Base-by-base conservation (phyloP, 2,329 filamentous ascomycete genomes). In the Cordyceps cicadae region DNA sequence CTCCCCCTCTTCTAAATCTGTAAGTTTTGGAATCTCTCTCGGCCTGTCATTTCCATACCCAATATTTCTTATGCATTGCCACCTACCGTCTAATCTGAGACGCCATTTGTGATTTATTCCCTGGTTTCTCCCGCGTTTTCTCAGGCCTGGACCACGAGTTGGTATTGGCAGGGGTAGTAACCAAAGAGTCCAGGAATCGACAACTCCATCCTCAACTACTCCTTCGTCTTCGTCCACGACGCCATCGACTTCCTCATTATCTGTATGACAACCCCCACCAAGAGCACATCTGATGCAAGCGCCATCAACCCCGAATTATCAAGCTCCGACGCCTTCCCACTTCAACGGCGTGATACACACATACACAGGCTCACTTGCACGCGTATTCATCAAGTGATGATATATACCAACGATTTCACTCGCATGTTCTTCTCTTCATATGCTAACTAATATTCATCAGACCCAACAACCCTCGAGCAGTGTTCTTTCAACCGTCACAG, bases 401-500 rank as follows among this genome's bases (percentile, higher is more conserved):
- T 24, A 41, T 19, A 26, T 26, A 3, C 17, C 21, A 34, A 53
- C 29, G 29, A 17, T 29, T 21, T 21, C n/a, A n/a, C 9, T 3
- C 21, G 5, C 15, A 7, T n/a, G 49, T 34, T 29, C 26, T 26
- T 26, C 21, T 26, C 3, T 26, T 17, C 26, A 26, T 26, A 7
- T 21, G 43, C 58, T 60, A 26, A 60, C 58, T 6, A 26, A 11
- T 17, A 17, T 17, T 7, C 2, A 17, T 39, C 15, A 50, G 50
- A 45, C 53, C 7, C 17, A 45, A 45, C 9, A 37, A 37, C 9
- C 46, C 6, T 39, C 53, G 32, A 61, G 50, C 43, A 52, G 24
- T 52, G 19, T 65, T 0, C 66, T 83, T 2, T 73, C 79, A 66
- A 87, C 84, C 0, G 76, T 86, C 11, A 86, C 82, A 0, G 75